A percentile compares a stretch with the other conserved stretches of the same genome.
These are phyloP conservation scores for Botrytis byssoidea DNA, from an alignment of 2,329 filamentous ascomycete species.

Conservation along the genomic window DNA sequence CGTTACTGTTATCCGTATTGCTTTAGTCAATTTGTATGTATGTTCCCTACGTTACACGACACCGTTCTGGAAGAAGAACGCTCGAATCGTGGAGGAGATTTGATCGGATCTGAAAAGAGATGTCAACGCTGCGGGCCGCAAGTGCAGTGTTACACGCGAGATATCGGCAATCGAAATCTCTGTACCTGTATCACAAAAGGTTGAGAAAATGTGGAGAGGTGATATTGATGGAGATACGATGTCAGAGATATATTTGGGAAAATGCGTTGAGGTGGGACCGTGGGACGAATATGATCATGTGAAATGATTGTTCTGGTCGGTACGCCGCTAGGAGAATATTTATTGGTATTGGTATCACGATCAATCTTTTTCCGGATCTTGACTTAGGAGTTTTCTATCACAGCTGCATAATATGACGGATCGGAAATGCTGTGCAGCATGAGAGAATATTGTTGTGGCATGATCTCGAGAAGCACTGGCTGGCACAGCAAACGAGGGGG, in stretches of 20 bases:
- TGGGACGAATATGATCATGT: constrained; percentile 22
- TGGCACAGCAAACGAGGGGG: not conserved
- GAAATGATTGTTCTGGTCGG: constrained; percentile 15
- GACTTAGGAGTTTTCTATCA: constrained; percentile 13
- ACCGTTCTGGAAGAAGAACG: constrained; percentile 2
- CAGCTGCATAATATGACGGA: constrained; percentile 11
- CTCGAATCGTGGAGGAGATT: constrained; percentile 2
- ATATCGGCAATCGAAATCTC: constrained; percentile 1
- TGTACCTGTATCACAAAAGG: not conserved
- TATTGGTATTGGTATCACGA: constrained; percentile 11
- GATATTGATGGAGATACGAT: constrained; percentile 1
- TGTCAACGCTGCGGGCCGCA: constrained; percentile 13
- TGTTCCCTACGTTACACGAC: constrained; percentile 11
- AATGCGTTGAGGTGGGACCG: constrained; percentile 10
- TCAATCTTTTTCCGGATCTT: constrained; percentile 5
- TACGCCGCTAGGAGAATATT: constrained; percentile 16
- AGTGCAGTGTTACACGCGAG: constrained; percentile 13
- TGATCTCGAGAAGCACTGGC: constrained; percentile 15
- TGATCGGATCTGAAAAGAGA: constrained; percentile 9
- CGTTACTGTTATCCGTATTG: constrained; percentile 13
- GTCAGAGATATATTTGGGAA: constrained; percentile 2
- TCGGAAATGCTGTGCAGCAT: constrained; percentile 8
- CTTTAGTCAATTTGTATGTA: constrained; percentile 11
- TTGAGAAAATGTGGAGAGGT: constrained; percentile 10
- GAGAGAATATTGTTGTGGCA: constrained; percentile 12